Evolutionary conservation across 192 early-diverging fungal species (phyloP).

Genomic region (Podila minutissima): DNA sequence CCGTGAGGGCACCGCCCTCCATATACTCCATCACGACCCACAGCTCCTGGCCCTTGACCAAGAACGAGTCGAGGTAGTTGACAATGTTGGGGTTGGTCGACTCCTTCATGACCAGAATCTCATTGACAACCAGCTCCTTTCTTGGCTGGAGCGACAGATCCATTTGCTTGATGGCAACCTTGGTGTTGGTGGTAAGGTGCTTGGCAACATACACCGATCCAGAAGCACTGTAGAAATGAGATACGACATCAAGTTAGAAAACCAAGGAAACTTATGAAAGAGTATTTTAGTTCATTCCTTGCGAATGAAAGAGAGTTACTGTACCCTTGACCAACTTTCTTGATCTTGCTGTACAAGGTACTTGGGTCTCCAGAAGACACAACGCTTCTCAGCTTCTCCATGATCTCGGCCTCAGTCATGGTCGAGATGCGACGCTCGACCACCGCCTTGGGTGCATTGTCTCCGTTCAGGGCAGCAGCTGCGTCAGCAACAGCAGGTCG

Average conservation of each 20-base stretch:
- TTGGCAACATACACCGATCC: slow-evolving; percentile 98
- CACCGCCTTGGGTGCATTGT: slow-evolving; percentile 47
- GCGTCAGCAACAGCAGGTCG: slow-evolving; percentile 42
- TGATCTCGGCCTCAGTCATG: slow-evolving; percentile 93
- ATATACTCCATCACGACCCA: slow-evolving; percentile 99
- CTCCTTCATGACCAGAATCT: slow-evolving; percentile 96
- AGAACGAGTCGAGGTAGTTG: slow-evolving; percentile 94
- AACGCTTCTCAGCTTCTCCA: slow-evolving; percentile 91
- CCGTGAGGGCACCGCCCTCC: slow-evolving; percentile 98
- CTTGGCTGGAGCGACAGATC: slow-evolving; percentile 87
- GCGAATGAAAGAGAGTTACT: not conserved
- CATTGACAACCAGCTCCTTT: slow-evolving; percentile 93
- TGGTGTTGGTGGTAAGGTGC: slow-evolving; percentile 72
- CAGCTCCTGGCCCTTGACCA: slow-evolving; percentile 85
- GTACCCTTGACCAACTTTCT: slow-evolving; percentile 97
- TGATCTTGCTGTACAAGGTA: slow-evolving; percentile 90
- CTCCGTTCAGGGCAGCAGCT: slow-evolving; percentile 43
- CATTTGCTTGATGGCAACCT: slow-evolving; percentile 97
- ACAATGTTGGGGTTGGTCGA: slow-evolving; percentile 96
- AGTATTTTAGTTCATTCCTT: not conserved
- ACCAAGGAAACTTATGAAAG: not conserved
- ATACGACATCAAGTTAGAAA: not conserved
- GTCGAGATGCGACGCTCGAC: slow-evolving; percentile 86
- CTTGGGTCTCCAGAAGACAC: slow-evolving; percentile 94
- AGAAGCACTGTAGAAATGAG: slow-evolving; percentile 71